Conservation (phyloP, 345 rosid genomes). For the Aethionema arabicum region DNA sequence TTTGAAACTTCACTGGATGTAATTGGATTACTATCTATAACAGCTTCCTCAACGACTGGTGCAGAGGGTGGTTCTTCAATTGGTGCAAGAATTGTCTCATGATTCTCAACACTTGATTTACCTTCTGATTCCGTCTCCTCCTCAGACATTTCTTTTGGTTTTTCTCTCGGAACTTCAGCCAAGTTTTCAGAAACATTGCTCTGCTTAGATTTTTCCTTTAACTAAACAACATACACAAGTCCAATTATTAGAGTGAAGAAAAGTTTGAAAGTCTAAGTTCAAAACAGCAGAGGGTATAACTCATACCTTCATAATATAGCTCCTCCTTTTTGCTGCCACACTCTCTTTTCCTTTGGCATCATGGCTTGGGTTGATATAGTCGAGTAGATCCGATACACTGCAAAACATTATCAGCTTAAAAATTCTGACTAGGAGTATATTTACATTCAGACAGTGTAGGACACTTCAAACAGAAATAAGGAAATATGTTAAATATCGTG, state of each 20-base stretch:
- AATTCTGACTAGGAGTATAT: conserved; percentile 23
- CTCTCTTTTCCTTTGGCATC: conserved; percentile 71
- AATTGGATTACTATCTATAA: conserved; percentile 34
- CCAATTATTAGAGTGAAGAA: conserved; percentile 11
- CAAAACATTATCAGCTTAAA: conserved; percentile 33
- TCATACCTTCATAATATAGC: conserved; percentile 64
- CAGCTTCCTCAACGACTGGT: conserved; percentile 47
- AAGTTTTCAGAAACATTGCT: conserved; percentile 40
- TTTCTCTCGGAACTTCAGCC: conserved; percentile 48
- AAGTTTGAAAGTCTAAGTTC: not conserved
- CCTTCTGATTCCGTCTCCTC: conserved; percentile 49
- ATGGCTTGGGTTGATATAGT: conserved; percentile 88
- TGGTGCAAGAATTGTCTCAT: conserved; percentile 40
- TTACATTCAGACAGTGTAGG: conserved; percentile 23
- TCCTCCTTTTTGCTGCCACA: conserved; percentile 63
- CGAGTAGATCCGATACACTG: conserved; percentile 97
- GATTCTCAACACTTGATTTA: conserved; percentile 36
- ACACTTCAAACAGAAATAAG: conserved; percentile 17
- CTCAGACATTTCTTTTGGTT: conserved; percentile 50
- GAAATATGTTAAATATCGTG: conserved; percentile 12
- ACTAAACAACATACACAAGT: conserved; percentile 45
- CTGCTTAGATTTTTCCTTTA: conserved; percentile 55
- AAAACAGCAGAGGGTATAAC: not conserved
- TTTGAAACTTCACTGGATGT: conserved; percentile 36
- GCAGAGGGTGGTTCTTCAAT: conserved; percentile 42